Conservation (phyloP, 75 land plant species). For the Selaginella moellendorffii region DNA sequence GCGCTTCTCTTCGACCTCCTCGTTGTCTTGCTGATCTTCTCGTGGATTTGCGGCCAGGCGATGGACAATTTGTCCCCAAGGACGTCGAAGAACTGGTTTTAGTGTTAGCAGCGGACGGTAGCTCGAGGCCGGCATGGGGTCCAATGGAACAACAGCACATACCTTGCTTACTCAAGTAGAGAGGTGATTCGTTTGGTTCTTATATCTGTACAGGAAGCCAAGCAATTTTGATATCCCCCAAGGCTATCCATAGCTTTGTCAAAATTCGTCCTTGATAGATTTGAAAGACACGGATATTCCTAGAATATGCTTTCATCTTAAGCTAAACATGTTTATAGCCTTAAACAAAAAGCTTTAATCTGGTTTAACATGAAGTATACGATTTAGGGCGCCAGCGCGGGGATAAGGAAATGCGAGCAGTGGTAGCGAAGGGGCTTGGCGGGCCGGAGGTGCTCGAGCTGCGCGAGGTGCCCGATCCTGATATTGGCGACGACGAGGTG, state of each 20-base stretch:
- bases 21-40: neutral
- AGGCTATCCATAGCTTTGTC: no score
- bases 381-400: no score
- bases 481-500: slow-evolving; percentile 44
- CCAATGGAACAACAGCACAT: neutral
- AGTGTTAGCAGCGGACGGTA: neutral
- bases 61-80: neutral
- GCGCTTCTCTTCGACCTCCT: neutral
- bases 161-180: no score
- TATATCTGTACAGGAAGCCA: no score
- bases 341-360: no score
- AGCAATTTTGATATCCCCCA: no score
- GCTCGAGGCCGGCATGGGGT: neutral
- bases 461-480: slow-evolving; percentile 61
- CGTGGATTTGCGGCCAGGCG: neutral
- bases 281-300: no score
- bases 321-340: no score
- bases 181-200: no score
- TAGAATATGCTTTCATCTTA: no score
- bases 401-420: slow-evolving; percentile 90
- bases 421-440: slow-evolving; percentile 47
- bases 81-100: neutral
- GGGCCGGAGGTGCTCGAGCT: slow-evolving; percentile 55
- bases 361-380: no score
- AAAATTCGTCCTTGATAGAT: no score